A percentile compares a stretch with the other conserved stretches of the same genome.
Evolutionary conservation across 164 flowering plant species (phyloP).

Genomic region (Tetrastigma voinierianum): DNA sequence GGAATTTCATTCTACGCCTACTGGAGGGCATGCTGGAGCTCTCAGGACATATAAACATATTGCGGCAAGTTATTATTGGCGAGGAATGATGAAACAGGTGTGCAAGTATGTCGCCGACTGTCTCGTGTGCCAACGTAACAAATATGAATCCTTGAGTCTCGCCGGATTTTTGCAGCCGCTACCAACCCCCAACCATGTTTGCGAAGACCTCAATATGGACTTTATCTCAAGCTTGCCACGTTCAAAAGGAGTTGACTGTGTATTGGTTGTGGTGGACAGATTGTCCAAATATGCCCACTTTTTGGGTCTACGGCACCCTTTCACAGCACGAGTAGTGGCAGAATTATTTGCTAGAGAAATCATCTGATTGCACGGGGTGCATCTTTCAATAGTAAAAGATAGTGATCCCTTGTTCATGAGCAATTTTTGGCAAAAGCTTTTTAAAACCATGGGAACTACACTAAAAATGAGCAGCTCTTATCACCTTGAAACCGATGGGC

Average conservation of each 20-base stretch:
- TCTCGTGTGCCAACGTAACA: too few species aligned
- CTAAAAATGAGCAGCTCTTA: neutral
- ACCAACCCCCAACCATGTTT: neutral
- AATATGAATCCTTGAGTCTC: neutral
- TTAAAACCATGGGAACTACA: neutral
- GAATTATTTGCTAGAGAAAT: neutral
- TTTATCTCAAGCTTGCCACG: constrained; percentile 1
- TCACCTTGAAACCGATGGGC: too few species aligned
- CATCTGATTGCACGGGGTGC: neutral
- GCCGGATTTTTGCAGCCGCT: constrained; percentile 11
- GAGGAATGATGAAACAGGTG: too few species aligned
- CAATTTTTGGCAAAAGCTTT: neutral
- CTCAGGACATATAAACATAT: too few species aligned
- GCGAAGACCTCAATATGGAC: neutral
- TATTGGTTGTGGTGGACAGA: constrained; percentile 6
- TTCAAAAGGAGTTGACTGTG: neutral
- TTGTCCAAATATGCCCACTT: constrained; percentile 1
- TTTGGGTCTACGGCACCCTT: neutral
- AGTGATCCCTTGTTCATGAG: neutral
- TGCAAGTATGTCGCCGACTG: neutral
- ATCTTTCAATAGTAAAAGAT: neutral
- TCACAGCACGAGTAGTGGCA: neutral
- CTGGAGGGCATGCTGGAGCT: too few species aligned
- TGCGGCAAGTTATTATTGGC: neutral
- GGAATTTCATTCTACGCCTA: too few species aligned